Base-by-base conservation (phyloP, 2,329 filamentous ascomycete genomes). In the Paraphaeosphaeria sporulosa region DNA sequence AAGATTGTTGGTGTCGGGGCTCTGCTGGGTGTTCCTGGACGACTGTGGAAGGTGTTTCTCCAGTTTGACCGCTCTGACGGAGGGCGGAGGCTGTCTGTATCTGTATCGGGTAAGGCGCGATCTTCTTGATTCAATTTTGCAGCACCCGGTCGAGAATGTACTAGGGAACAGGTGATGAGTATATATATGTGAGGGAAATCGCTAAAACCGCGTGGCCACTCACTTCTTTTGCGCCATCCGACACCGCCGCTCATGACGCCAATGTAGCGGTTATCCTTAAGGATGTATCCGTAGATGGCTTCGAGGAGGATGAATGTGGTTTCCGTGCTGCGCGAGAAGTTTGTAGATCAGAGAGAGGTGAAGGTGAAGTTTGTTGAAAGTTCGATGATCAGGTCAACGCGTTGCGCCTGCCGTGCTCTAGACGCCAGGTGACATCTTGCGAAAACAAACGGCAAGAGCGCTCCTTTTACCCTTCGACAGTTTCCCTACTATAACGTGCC, bases 11-110 rank as follows among this genome's bases (percentile, higher is more conserved):
- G 38, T 15, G 62, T 61, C 7, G 51, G 38, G 40, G 54, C 52
- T 32, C 34, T 61, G 30, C 64, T 50, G 3, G 74, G 70, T 21
- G 70, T 73, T 9, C 50, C 56, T 19, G 71, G 68, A 43, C 68
- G 66, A 50, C 67, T 71, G 46, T 70, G 63, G 0, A 71, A 58
- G 2, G 66, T 68, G 52, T 66, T 72, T 38, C 66, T 66, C 70
- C 71, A 76, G 30, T 61, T 64, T 36, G 25, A 13, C 51, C 34
- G 53, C 21, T 59, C 51, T 17, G 38, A 52, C 13, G 62, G 61
- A 23, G 55, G 61, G 23, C 63, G 64, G 13, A 63, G 69, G 48
- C 58, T 62, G 5, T 69, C 68, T 4, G n/a, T 59, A 17, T 46
- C n/a, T 12, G 72, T 68, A 6, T 68, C 60, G 5, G 58, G 19